Conservation (phyloP, 2,329 filamentous ascomycete genomes). For the Apiospora rasikravindrae region DNA sequence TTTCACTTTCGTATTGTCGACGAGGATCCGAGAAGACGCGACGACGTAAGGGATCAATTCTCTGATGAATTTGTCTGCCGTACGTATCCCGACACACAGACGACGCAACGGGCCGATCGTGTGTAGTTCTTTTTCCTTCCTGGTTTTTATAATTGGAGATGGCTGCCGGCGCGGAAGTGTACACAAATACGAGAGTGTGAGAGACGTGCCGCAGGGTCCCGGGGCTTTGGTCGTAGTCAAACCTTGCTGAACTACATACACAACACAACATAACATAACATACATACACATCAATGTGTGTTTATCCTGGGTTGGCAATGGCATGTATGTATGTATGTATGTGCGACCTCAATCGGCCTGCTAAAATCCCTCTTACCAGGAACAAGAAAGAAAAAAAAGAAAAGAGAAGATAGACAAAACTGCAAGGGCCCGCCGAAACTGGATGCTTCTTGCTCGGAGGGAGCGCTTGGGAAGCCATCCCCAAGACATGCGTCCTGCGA, state of each 20-base stretch:
- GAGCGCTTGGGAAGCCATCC: not conserved
- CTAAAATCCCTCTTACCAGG: not conserved
- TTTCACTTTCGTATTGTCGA: not conserved
- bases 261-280: too few relatives aligned
- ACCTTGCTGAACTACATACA: not conserved
- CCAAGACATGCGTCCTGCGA: slow-evolving; percentile 16
- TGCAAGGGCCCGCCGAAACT: not conserved
- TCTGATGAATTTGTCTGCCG: not conserved
- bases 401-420: not conserved
- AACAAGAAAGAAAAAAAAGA: not conserved
- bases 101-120: slow-evolving; percentile 4
- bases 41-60: not conserved
- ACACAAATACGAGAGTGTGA: not conserved
- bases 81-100: not conserved
- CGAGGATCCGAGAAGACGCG: not conserved
- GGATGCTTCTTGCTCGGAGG: not conserved
- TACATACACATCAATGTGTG: not conserved
- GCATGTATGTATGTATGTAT: not conserved
- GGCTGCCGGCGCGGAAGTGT: not conserved
- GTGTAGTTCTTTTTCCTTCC: not conserved
- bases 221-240: not conserved
- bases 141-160: not conserved
- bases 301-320: not conserved
- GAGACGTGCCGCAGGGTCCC: not conserved
- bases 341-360: not conserved